Conservation (phyloP, 371 early-diverging fungal genomes). For the Mortierella sp. region DNA sequence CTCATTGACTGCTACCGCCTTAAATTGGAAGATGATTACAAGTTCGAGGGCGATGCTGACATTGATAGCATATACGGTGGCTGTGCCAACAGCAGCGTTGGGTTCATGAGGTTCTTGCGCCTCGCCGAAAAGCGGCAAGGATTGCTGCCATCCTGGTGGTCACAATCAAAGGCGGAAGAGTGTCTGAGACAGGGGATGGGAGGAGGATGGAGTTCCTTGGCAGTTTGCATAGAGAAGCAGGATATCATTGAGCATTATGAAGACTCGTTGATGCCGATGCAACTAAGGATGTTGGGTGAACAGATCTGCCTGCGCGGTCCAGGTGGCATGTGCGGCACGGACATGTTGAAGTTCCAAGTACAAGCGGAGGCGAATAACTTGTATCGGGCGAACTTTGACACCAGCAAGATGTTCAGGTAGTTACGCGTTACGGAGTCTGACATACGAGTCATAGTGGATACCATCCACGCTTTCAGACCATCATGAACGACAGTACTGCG, state of each 20-base stretch:
- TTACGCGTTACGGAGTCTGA: no score
- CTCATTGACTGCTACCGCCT: conserved; percentile 25
- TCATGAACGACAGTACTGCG: no score
- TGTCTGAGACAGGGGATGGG: conserved; percentile 4
- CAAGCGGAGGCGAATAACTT: not conserved
- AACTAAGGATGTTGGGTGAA: conserved; percentile 18
- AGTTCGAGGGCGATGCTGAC: not conserved
- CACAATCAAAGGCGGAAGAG: conserved; percentile 4
- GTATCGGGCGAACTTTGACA: no score
- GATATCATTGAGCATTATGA: conserved; percentile 10
- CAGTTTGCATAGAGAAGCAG: conserved; percentile 1
- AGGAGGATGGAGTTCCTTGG: conserved; percentile 1
- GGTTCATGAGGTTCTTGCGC: conserved; percentile 17
- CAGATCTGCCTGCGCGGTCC: conserved; percentile 10
- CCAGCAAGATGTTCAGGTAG: no score
- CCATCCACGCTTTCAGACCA: no score
- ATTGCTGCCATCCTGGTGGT: conserved; percentile 26
- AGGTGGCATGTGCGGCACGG: conserved; percentile 2
- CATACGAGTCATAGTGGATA: no score
- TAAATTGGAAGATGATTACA: conserved; percentile 17
- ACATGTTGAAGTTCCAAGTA: conserved; percentile 8
- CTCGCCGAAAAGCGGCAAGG: not conserved
- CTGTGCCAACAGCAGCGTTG: not conserved
- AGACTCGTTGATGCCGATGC: conserved; percentile 18
- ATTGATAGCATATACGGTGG: conserved; percentile 6